These are phyloP conservation scores for Fusarium agapanthi DNA, from an alignment of 2,329 filamentous ascomycete genomes.

Conservation along the genomic window DNA sequence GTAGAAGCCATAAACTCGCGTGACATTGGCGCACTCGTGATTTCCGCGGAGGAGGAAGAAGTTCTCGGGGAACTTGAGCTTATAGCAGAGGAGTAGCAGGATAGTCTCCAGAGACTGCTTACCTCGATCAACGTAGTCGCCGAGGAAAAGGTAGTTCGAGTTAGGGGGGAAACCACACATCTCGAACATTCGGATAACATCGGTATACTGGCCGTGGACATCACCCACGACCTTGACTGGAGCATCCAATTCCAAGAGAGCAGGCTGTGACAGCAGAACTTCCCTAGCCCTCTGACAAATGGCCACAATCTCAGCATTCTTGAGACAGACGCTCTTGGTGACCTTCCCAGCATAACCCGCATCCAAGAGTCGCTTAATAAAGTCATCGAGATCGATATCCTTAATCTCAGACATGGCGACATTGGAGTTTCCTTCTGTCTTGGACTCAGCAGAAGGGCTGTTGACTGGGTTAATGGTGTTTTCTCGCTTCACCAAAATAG, in stretches of 20 bases:
- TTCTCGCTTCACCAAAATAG: constrained; percentile 86
- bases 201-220: constrained; percentile 99
- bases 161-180: constrained; percentile 99
- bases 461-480: constrained; percentile 74
- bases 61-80: constrained; percentile 99
- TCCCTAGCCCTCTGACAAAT: constrained; percentile 92
- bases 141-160: constrained; percentile 99
- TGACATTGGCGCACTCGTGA: constrained; percentile 98
- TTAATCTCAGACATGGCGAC: constrained; percentile 93
- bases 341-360: constrained; percentile 96
- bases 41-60: constrained; percentile 99
- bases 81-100: constrained; percentile 94
- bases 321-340: constrained; percentile 95
- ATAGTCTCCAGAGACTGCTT: constrained; percentile 99
- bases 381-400: constrained; percentile 93
- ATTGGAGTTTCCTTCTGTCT: constrained; percentile 55
- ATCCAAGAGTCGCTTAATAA: constrained; percentile 93
- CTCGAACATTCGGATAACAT: constrained; percentile 95
- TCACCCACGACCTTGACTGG: constrained; percentile 99
- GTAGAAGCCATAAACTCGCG: constrained; percentile 99
- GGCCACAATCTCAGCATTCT: constrained; percentile 95
- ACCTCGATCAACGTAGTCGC: constrained; percentile 98
- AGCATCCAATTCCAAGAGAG: constrained; percentile 88
- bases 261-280: constrained; percentile 89
- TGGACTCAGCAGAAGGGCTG: constrained; percentile 54